These are phyloP conservation scores for Cicer judaicum DNA, from an alignment of 306 rosid species.

Conservation along the genomic window DNA sequence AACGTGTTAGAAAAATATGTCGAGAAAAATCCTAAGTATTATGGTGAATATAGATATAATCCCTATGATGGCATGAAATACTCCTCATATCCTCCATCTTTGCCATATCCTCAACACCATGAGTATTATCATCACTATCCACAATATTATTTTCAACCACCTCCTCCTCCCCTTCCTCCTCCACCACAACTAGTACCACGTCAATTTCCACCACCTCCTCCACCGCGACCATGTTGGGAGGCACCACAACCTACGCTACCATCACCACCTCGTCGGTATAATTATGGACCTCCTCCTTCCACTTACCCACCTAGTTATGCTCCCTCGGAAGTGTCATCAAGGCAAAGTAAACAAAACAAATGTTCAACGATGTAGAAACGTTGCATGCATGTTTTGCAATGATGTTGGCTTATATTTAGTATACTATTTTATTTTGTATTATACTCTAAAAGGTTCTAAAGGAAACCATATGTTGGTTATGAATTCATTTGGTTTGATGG, in stretches of 20 bases:
- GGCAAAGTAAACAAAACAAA: not conserved
- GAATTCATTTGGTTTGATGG: not conserved
- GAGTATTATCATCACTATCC: not conserved
- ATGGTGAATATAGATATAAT: conserved; percentile 33
- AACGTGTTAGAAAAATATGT: conserved; percentile 39
- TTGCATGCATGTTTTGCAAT: not conserved
- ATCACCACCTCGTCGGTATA: conserved; percentile 15
- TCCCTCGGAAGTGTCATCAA: not conserved
- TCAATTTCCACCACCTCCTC: conserved; percentile 3
- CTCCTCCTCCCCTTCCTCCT: not conserved
- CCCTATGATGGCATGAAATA: conserved; percentile 29
- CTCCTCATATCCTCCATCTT: conserved; percentile 7
- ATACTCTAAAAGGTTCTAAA: not conserved
- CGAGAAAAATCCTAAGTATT: conserved; percentile 14
- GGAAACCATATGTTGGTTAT: not conserved
- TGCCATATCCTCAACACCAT: conserved; percentile 33
- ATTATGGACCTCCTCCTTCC: conserved; percentile 19
- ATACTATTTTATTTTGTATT: not conserved
- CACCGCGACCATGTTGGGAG: not conserved
- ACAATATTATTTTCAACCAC: not conserved
- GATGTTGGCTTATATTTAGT: not conserved
- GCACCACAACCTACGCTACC: conserved; percentile 19
- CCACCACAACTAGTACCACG: not conserved
- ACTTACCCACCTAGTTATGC: not conserved
- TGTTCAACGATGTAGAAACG: conserved; percentile 40